Evolutionary conservation across 495 filamentous ascomycete species (phyloP), one percentile per base, ranked within the genome.

Genomic region (Neurospora sp.): DNA sequence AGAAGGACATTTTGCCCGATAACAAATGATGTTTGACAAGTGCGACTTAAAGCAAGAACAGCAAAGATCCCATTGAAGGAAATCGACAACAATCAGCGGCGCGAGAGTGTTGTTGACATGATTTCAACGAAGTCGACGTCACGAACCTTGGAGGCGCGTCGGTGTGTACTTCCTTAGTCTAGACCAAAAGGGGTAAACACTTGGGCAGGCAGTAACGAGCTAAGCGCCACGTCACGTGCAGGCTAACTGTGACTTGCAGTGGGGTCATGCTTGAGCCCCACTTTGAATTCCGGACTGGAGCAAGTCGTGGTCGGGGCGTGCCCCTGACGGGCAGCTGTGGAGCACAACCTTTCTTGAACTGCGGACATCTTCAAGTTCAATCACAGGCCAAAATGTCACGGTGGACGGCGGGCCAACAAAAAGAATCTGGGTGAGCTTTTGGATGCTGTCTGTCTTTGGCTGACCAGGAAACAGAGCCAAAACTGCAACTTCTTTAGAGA

Each of bases 1-100:
- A 85, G 70, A 74, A 80, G 8, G 79, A 80, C 83, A 83, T 86
- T 27, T 31, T 72, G 27, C 5, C 53, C 53, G 7, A 18, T 66
- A 66, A 2, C 53, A 3, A 9, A 31, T 18, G 53, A 9, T 35
- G 2, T 35, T 66, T 37, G 53, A 66, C 27, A 8, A 7, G 53
- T 31, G 22, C 12, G 6, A 35, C 3, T 37, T 37, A 66, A 35
- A 35, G 6, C 53, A 35, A 66, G 12, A 35, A 66, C 11, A 66
- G 53, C 53, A 66, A 35, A 66, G 5, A 66, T 31, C 35, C 22
- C 22, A 16, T 9, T 35, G 53, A 66, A 61, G 14, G 27, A 35
- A 35, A 61, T 18, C 14, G 9, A 35, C 53, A 66, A 35, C 53
- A 66, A 66, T 66, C 53, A 66, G 27, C 53, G 5, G 53, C 53